Base-by-base conservation (phyloP, 78 protist genomes). In the Dictyostelium brefeldianum region DNA sequence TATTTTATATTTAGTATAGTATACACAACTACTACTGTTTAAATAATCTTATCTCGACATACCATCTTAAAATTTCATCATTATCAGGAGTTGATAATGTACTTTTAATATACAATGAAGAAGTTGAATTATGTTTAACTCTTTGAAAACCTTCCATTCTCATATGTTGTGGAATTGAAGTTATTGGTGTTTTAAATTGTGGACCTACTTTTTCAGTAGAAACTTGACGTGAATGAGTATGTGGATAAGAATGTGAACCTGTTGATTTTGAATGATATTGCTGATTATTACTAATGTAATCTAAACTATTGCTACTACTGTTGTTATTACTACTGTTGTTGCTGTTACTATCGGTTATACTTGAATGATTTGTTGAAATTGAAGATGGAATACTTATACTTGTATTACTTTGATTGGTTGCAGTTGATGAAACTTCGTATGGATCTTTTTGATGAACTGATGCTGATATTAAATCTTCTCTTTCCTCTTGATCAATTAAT, bases 121-220 rank as follows among this genome's bases (percentile, higher is more conserved):
- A 87, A 29, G 92, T 87, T 0, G 92, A 87, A 50, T 87, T 87
- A 43, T 87, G 92, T 53, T 87, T 87, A 8, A 53, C 73, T 77
- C 92, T 74, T 77, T 87, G 92, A n/a, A 87, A 87, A 46, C 92
- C 92, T 50, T 87, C 92, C 83, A 77, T 77, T 56, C 92, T 36
- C 92, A 87, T 87, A 18, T 87, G 92, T 48, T 87, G 83, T 46
- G 92, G 92, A 11, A 87, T 77, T 29, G 92, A 74, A 10, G 91
- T 43, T 7, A 87, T 22, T 48, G 92, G 92, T 12, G 92, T 87
- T 64, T 87, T 87, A 50, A 87, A 87, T 77, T 87, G 92, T 62
- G 92, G 92, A 31, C 92, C 92, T 20, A 77, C 82, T 27, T 77
- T 87, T 31, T 87, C 92, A 2, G 92, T 87, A 2, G 92, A 87